Conservation (phyloP, 148 eudicot species). For the Cornus suecica region DNA sequence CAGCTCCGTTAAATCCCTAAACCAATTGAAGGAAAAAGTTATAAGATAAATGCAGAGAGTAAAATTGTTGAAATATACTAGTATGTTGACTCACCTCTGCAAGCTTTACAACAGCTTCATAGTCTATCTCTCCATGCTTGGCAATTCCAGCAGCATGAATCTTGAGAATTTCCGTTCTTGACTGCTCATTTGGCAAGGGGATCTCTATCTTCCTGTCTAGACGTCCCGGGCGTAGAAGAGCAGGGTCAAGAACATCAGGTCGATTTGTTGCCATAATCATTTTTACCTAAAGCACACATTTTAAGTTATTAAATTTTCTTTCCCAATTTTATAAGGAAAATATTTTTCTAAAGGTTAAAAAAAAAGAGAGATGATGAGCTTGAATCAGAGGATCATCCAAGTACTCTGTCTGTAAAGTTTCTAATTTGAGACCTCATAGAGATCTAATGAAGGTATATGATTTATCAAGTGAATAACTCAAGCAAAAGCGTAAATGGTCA, state of each 20-base stretch:
- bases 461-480: background rate
- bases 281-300: constrained; percentile 45
- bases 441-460: background rate
- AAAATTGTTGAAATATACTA: background rate
- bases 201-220: constrained; percentile 97
- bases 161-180: constrained; percentile 89
- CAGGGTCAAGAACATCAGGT: constrained; percentile 98
- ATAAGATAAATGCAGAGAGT: background rate
- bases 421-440: background rate
- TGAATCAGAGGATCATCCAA: background rate
- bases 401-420: background rate
- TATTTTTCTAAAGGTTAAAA: no score
- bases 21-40: background rate
- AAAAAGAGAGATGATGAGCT: no score
- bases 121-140: constrained; percentile 98
- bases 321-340: no score
- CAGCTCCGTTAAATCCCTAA: constrained; percentile 95
- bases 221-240: constrained; percentile 99
- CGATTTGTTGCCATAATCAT: constrained; percentile 99
- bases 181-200: constrained; percentile 98
- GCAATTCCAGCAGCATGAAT: constrained; percentile 99
- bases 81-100: constrained; percentile 58
- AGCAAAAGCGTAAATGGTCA: background rate
- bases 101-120: constrained; percentile 93
- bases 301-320: background rate